Base-by-base conservation (phyloP, 1,284 basidiomycete genomes). In the Ganoderma meredithae region DNA sequence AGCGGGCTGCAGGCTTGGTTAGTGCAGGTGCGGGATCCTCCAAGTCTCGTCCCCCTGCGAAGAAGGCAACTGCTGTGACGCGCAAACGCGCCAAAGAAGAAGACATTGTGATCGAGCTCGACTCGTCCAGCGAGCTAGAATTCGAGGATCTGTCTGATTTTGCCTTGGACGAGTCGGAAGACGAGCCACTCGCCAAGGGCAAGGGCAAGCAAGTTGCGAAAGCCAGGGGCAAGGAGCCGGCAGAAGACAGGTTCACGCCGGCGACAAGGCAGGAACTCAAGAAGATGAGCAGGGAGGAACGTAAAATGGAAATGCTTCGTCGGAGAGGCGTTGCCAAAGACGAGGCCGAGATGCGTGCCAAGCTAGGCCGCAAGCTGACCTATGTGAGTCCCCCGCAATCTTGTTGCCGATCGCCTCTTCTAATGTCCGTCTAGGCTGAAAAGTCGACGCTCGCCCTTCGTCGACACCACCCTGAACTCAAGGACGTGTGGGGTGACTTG, bases 401-500 rank as follows among this genome's bases (percentile, higher is more conserved):
- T 22, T 39, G 40, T 25, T 25, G 17, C 13, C n/a, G 0, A 19
- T 13, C 40, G 4, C 12, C n/a, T 22, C 17, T 36, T 3, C 55
- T 62, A 7, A 65, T 25, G 6, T 15, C 40, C 6, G 44, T 53
- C 13, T 63, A 96, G 90, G 90, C 94, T 5, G 95, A 97, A 81
- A 94, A 88, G 79, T 86, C 91, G 9, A 84, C 88, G 5, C 79
- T 95, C 49, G 86, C 88, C 8, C 80, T 96, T 33, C 83, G 85
- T 40, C 85, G 81, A 64, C 80, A 90, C 74, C 93, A 95, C 76
- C 86, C 90, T 4, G 95, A 99, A 77, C 88, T 99, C 39, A 82
- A 80, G 64, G 85, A 92, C 75, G 90, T 95, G 25, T 99, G 98
- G 98, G 94, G 94, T 41, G 91, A 98, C 73, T 81, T 99, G 9